Conservation (phyloP, 2,329 filamentous ascomycete species). For the Colletotrichum spinosum region DNA sequence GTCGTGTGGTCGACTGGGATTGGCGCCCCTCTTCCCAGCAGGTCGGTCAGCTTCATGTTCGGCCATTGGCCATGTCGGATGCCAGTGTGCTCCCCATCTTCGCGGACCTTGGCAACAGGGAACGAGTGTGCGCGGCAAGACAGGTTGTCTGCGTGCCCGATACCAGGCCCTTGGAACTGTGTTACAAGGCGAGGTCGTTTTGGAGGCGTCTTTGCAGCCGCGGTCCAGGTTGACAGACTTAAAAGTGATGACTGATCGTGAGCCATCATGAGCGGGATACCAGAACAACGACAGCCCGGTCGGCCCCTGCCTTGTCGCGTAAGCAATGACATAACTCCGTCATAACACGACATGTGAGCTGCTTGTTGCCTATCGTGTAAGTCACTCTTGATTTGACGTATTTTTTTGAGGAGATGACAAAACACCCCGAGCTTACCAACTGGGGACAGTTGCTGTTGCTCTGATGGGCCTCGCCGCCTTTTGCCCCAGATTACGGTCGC, state of each 20-base stretch:
- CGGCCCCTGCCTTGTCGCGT: constrained; percentile 6
- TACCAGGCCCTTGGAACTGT: constrained; percentile 16
- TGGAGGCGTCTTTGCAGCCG: constrained; percentile 2
- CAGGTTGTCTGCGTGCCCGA: constrained; percentile 17
- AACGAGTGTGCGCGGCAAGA: constrained; percentile 8
- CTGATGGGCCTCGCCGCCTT: background rate
- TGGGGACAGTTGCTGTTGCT: constrained; percentile 7
- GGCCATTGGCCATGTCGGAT: constrained; percentile 17
- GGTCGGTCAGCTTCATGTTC: constrained; percentile 15
- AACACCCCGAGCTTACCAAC: constrained; percentile 16
- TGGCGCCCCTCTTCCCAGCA: constrained; percentile 24
- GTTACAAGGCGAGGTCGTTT: constrained; percentile 14
- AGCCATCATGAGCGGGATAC: background rate
- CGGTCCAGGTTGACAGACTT: background rate
- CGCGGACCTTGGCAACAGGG: constrained; percentile 3
- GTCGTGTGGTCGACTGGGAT: constrained; percentile 9
- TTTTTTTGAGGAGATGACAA: constrained; percentile 3
- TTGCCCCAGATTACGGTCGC: background rate
- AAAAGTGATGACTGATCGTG: too few species aligned
- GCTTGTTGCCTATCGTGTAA: constrained; percentile 7
- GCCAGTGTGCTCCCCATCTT: constrained; percentile 9
- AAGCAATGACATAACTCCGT: constrained; percentile 26
- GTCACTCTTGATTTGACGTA: background rate
- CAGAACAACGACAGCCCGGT: background rate
- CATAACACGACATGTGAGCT: constrained; percentile 13